Conservation (phyloP, 352 stramenopile genomes). For the Phytopythium montanum region DNA sequence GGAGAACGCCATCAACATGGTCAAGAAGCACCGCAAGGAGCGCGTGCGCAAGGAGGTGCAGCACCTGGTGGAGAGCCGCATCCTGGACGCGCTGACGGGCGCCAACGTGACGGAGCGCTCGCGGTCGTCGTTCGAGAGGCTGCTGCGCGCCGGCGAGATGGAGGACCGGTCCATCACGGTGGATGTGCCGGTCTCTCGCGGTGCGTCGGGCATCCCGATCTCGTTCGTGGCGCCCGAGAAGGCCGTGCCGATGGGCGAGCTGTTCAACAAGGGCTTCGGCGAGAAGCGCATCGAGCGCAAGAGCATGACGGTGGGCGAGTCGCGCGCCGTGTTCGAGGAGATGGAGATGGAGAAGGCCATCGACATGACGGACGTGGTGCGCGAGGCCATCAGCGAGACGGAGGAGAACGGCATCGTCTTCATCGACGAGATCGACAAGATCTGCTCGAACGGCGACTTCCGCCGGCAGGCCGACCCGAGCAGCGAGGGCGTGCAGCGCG, state of each 20-base stretch:
- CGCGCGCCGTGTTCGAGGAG: conserved; percentile 93
- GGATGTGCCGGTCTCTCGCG: conserved; percentile 63
- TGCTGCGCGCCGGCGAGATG: conserved; percentile 85
- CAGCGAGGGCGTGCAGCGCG: conserved; percentile 98
- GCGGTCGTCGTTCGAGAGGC: conserved; percentile 89
- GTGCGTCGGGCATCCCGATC: conserved; percentile 46
- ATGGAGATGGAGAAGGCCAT: conserved; percentile 95
- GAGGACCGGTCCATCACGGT: conserved; percentile 81
- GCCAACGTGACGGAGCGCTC: conserved; percentile 78
- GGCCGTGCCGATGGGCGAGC: conserved; percentile 56
- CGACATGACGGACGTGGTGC: conserved; percentile 87
- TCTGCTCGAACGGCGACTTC: conserved; percentile 95
- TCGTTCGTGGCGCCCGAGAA: conserved; percentile 74
- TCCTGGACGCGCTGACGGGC: conserved; percentile 94
- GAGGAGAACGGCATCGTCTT: conserved; percentile 99
- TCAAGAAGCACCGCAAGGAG: conserved; percentile 94
- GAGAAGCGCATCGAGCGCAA: conserved; percentile 91
- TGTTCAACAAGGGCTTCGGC: conserved; percentile 68
- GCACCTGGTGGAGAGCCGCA: conserved; percentile 92
- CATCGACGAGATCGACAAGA: conserved; percentile 99
- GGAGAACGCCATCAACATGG: conserved; percentile 96
- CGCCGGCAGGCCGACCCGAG: conserved; percentile 93
- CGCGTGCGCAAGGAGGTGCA: conserved; percentile 91
- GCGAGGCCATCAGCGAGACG: conserved; percentile 87
- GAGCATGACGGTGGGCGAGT: conserved; percentile 93